Base-by-base conservation (phyloP, 2,329 filamentous ascomycete species). In the Aspergillus flavus region DNA sequence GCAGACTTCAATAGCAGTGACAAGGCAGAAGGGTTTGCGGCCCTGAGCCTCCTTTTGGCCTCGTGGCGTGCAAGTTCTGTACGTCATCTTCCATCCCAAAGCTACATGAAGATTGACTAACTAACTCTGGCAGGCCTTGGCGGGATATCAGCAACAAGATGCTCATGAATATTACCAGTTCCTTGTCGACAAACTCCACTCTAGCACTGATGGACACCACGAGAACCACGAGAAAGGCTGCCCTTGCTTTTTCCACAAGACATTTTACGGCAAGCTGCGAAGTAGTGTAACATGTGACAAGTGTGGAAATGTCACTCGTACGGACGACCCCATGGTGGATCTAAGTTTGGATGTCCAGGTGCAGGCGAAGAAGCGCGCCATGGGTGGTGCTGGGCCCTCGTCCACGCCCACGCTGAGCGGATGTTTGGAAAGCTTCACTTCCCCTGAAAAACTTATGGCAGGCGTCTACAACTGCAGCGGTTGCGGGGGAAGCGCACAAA, bases 141-240 rank as follows among this genome's bases (percentile, higher is more conserved):
- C 94, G 1, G 95, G 94, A 12, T 96, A 96, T 71, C 92, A 94
- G 72, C 94, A 98, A 78, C 94, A 98, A 80, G 94, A 98, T 74
- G 94, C 94, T 0, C 94, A 98, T 75, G 94, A 98, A 76, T 98
- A 96, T 79, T 96, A 97, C 77, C 93, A 97, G 75, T 97, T 96
- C 73, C 86, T 98, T 39, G 90, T 96, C 41, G 94, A 97, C 80
- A 92, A 95, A 71, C 84, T 99, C 19, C 94, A 97, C 74, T 88
- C 91, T 73, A 86, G 81, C 11, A 83, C 93, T 46, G 95, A 94
- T 70, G 89, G 89, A 16, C 89, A 91, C 67, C 85, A 86, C 45
- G 89, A 88, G 73, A 86, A 82, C 69, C 72, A 76, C 48, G 74
- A 76, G 21, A 76, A 78, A 57, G 80, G 73, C 69, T 98, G 95